Base-by-base conservation (phyloP, 352 stramenopile genomes). In the Phytophthora kernoviae region DNA sequence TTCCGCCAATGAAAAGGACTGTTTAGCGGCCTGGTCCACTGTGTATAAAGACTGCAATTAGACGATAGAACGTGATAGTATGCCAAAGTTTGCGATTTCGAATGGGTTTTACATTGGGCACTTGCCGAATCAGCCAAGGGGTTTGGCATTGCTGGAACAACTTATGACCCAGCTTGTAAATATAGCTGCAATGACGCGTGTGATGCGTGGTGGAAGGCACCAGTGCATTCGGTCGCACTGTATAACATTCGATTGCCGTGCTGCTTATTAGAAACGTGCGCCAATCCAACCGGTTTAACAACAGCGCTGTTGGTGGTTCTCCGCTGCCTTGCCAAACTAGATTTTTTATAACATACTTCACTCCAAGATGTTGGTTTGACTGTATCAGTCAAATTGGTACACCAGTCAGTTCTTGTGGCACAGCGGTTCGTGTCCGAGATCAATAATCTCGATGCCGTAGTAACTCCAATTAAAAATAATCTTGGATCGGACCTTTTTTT, bases 191-290 rank as follows among this genome's bases (percentile, higher is more conserved):
- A 43, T 34, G 46, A 44, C 32, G 5, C 18, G 30, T 14, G 46
- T 54, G 1, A 54, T 54, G 46, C 7, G 46, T 27, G 46, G 32
- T 7, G 24, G 24, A 30, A 3, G 24, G 3, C 24, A 30, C 6
- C 24, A 6, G 3, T 30, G 24, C 24, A 43, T 43, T 1, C 36
- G 36, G 5, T 34, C 30, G 4, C 49, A 48, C n/a, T 57, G 49
- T n/a, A 41, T 57, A 1, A 20, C 24, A 6, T 47, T 57, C 33
- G 49, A 57, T 27, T 57, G 49, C n/a, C n/a, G n/a, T n/a, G n/a
- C n/a, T n/a, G n/a, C n/a, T n/a, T n/a, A n/a, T n/a, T n/a, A n/a
- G n/a, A n/a, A n/a, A n/a, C n/a, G n/a, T n/a, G n/a, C n/a, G n/a
- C n/a, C n/a, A n/a, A n/a, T n/a, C n/a, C n/a, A n/a, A n/a, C n/a